phyloP scores from a whole-genome alignment of 371 early-diverging fungal species.

The Catenaria anguillulae region DNA sequence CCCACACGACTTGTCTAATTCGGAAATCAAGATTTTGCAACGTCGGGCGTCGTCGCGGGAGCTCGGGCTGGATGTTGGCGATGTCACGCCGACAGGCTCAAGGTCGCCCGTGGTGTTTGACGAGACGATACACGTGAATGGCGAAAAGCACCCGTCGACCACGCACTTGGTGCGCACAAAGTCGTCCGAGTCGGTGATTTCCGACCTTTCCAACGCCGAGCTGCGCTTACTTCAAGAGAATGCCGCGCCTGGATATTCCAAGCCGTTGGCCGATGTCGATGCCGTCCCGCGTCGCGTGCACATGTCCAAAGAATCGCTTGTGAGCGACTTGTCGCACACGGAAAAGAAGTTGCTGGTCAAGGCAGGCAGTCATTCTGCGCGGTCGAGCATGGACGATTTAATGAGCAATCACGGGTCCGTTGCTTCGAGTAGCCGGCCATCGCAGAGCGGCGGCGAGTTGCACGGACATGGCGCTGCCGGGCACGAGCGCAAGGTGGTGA shows the following conservation, averaged over 20 bases:
- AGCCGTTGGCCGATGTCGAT: not conserved
- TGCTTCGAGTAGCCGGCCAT: no score
- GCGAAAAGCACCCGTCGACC: no score
- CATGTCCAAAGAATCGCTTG: not conserved
- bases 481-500: not conserved
- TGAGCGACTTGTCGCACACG: not conserved
- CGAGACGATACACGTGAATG: no score
- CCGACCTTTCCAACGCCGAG: not conserved
- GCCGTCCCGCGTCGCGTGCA: not conserved
- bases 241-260: not conserved
- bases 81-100: no score
- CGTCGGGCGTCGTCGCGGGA: no score
- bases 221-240: not conserved
- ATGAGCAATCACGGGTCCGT: no score
- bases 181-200: not conserved
- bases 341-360: conserved; percentile 3
- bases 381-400: not conserved
- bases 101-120: no score
- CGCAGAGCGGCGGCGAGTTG: not conserved
- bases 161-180: no score
- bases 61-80: no score
- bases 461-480: not conserved
- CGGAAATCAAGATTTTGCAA: no score
- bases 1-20: no score
- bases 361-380: not conserved